Evolutionary conservation across 2,329 filamentous ascomycete genomes (phyloP).

Genomic region (Huntiella abstrusa): DNA sequence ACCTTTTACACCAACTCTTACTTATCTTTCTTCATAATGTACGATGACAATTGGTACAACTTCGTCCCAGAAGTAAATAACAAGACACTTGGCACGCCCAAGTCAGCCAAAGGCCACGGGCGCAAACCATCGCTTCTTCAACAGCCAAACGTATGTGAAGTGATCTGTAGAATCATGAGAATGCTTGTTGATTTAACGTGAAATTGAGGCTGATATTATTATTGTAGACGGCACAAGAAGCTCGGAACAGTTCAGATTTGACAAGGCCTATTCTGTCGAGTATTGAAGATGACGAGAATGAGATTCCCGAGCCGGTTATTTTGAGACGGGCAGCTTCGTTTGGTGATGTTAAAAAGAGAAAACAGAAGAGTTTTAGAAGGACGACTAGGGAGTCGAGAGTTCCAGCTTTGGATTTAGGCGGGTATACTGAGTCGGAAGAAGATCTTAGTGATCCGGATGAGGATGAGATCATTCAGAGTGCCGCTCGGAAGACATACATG

Average conservation of each 20-base stretch:
- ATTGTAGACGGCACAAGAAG: not conserved
- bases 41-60: slow-evolving; percentile 72
- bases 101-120: slow-evolving; percentile 26
- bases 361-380: not conserved
- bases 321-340: slow-evolving; percentile 49
- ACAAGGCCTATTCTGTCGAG: slow-evolving; percentile 4
- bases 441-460: slow-evolving; percentile 19
- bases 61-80: slow-evolving; percentile 46
- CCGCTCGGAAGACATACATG: slow-evolving; percentile 20
- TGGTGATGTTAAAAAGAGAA: slow-evolving; percentile 3
- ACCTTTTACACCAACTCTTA: not conserved
- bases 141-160: slow-evolving; percentile 37
- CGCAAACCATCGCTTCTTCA: slow-evolving; percentile 53
- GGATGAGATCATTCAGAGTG: slow-evolving; percentile 41
- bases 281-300: slow-evolving; percentile 27
- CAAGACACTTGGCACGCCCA: slow-evolving; percentile 20
- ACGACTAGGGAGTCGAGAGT: slow-evolving; percentile 7
- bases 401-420: slow-evolving; percentile 6
- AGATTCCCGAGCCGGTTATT: slow-evolving; percentile 47
- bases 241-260: slow-evolving; percentile 4
- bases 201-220: not conserved
- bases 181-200: not conserved
- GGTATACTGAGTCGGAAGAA: slow-evolving; percentile 5
- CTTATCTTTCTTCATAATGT: slow-evolving; percentile 31
- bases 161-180: not conserved